phyloP scores from a whole-genome alignment of 139 green algal genomes.

The Chlamydomonas asymmetrica region DNA sequence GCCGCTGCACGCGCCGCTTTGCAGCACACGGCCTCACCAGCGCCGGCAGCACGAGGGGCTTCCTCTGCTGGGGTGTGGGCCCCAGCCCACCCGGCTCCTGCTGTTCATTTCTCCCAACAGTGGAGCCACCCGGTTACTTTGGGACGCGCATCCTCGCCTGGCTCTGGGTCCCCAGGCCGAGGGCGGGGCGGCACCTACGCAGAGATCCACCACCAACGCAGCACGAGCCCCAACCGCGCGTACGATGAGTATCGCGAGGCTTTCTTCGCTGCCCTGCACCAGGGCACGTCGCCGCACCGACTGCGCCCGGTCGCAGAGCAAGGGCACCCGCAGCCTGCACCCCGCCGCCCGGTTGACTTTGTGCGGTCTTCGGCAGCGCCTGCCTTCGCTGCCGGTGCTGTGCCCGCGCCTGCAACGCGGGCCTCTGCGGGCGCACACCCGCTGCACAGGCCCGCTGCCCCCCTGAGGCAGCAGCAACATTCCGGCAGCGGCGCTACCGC shows the following conservation, averaged over 20 bases:
- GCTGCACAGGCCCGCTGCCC: not conserved
- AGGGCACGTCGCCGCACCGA: constrained; percentile 9
- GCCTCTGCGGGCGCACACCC: not conserved
- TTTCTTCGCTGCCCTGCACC: constrained; percentile 19
- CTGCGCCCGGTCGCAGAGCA: not conserved
- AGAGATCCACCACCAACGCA: not conserved
- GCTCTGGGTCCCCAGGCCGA: not conserved
- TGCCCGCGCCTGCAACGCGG: not conserved
- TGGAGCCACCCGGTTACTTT: not conserved
- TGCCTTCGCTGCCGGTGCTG: not conserved
- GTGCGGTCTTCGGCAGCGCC: no score
- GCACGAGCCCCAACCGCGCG: constrained; percentile 2
- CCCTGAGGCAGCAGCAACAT: not conserved
- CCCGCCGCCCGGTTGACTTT: no score
- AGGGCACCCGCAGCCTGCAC: not conserved
- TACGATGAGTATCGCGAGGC: not conserved
- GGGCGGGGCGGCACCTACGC: constrained; percentile 4
- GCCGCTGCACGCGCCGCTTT: no score
- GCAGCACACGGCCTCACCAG: not conserved
- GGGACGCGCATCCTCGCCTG: not conserved
- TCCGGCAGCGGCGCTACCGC: no score
- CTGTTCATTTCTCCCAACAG: not conserved
- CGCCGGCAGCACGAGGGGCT: not conserved
- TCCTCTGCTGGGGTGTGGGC: not conserved
- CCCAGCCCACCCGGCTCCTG: not conserved